phyloP scores from a whole-genome alignment of 1,284 basidiomycete species.

The Pseudozyma hubeiensis region DNA sequence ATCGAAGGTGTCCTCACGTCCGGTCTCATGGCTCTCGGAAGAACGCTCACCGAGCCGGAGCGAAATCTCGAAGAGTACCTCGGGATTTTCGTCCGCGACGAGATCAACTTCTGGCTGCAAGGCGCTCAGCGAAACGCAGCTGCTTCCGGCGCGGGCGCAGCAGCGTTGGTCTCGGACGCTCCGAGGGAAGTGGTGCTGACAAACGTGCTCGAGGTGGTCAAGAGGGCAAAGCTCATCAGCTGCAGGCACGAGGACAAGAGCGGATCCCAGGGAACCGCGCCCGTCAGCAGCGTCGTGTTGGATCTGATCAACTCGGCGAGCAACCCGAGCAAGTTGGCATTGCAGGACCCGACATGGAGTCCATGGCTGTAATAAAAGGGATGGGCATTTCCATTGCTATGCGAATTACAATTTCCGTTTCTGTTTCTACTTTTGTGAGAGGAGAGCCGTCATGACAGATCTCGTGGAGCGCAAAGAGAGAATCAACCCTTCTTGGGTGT shows the following conservation, averaged over 20 bases:
- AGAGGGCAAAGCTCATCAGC: conserved; percentile 84
- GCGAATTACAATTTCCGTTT: not conserved
- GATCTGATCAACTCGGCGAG: conserved; percentile 80
- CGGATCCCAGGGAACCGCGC: conserved; percentile 16
- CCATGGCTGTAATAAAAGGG: conserved; percentile 34
- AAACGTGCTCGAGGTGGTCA: conserved; percentile 84
- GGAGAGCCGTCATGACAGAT: not conserved
- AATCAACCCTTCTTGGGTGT: conserved; percentile 8
- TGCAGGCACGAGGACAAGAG: conserved; percentile 83
- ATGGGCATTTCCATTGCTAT: not conserved
- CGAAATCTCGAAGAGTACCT: conserved; percentile 88
- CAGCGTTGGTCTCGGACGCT: conserved; percentile 48
- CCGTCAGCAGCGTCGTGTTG: conserved; percentile 79
- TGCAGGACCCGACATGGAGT: conserved; percentile 70
- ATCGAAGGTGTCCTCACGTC: conserved; percentile 90
- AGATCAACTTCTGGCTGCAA: conserved; percentile 80
- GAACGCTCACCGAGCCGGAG: conserved; percentile 90
- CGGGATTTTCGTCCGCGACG: conserved; percentile 90
- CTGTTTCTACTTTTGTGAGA: not conserved
- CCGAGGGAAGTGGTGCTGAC: conserved; percentile 77
- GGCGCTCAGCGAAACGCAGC: conserved; percentile 57
- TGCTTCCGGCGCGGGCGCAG: conserved; percentile 5
- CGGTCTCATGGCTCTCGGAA: conserved; percentile 88
- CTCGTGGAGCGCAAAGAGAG: not conserved
- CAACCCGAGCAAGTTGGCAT: conserved; percentile 71